These are phyloP conservation scores for Fusarium denticulatum DNA, from an alignment of 2,329 filamentous ascomycete species.

Conservation along the genomic window DNA sequence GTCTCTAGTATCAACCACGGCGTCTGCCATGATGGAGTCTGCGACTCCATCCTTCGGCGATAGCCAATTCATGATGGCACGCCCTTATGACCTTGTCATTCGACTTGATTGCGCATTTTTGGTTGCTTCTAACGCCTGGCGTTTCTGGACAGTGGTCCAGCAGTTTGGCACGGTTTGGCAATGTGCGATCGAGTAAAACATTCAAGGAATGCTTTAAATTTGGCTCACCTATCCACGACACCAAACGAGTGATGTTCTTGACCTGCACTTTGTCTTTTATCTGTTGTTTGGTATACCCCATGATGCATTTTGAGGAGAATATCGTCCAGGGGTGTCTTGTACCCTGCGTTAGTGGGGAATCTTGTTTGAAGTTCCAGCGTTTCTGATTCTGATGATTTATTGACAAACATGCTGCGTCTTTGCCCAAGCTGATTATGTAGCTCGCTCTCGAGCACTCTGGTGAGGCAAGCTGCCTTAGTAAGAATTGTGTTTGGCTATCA, in stretches of 20 bases:
- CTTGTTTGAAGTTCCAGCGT: slow-evolving; percentile 28
- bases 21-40: slow-evolving; percentile 4
- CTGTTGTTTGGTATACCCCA: slow-evolving; percentile 41
- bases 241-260: slow-evolving; percentile 20
- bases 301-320: slow-evolving; percentile 37
- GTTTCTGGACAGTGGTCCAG: slow-evolving; percentile 17
- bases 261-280: slow-evolving; percentile 10
- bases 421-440: slow-evolving; percentile 3
- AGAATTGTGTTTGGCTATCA: neutral
- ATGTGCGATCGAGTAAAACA: slow-evolving; percentile 14
- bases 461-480: neutral
- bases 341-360: slow-evolving; percentile 12
- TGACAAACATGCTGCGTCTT: slow-evolving; percentile 12
- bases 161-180: slow-evolving; percentile 6
- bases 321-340: slow-evolving; percentile 15
- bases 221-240: slow-evolving; percentile 2
- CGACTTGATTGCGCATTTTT: slow-evolving; percentile 18
- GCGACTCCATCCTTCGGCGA: slow-evolving; percentile 29
- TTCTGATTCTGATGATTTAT: slow-evolving; percentile 20
- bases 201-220: neutral
- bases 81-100: slow-evolving; percentile 46
- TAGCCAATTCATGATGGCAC: slow-evolving; percentile 48
- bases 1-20: neutral
- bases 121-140: slow-evolving; percentile 29
- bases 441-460: neutral